Conservation (phyloP, 176 grass and related monocot species). For the Cenchrus americanus region DNA sequence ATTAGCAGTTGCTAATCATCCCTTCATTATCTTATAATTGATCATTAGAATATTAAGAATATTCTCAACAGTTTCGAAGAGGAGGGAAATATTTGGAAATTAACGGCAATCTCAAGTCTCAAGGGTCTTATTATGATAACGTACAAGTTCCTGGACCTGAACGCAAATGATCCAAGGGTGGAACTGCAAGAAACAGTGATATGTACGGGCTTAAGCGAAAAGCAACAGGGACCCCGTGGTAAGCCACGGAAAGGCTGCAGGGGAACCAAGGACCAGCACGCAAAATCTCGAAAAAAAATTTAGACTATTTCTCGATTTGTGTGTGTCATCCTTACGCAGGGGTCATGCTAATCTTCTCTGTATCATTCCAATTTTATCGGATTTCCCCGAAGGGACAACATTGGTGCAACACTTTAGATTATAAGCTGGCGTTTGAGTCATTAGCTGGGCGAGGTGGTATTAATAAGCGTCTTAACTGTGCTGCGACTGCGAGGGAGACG, state of each 20-base stretch:
- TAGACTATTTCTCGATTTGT: not conserved
- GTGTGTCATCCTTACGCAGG: not conserved
- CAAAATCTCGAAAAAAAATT: slow-evolving; percentile 1
- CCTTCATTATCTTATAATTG: too few relatives aligned
- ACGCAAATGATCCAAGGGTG: not conserved
- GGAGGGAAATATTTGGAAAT: not conserved
- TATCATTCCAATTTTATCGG: not conserved
- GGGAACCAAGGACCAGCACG: not conserved
- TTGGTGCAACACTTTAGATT: fast-evolving
- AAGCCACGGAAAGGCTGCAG: not conserved
- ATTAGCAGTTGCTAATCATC: too few relatives aligned
- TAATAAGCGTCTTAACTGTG: not conserved
- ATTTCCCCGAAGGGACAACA: not conserved
- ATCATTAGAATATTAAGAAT: too few relatives aligned
- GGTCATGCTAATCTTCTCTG: not conserved
- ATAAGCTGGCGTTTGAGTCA: not conserved
- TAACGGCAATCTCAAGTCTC: not conserved
- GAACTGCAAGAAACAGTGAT: not conserved
- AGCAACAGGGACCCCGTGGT: not conserved
- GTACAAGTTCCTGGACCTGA: fast-evolving
- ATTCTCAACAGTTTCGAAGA: too few relatives aligned
- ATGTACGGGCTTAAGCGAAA: not conserved
- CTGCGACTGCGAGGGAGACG: not conserved
- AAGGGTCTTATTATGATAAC: not conserved
- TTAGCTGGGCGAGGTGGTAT: not conserved